Percentiles rank a stretch among this genome's conserved stretches.
These are phyloP conservation scores for Talaromyces sp. DNA, from an alignment of 2,329 filamentous ascomycete genomes.

Conservation along the genomic window DNA sequence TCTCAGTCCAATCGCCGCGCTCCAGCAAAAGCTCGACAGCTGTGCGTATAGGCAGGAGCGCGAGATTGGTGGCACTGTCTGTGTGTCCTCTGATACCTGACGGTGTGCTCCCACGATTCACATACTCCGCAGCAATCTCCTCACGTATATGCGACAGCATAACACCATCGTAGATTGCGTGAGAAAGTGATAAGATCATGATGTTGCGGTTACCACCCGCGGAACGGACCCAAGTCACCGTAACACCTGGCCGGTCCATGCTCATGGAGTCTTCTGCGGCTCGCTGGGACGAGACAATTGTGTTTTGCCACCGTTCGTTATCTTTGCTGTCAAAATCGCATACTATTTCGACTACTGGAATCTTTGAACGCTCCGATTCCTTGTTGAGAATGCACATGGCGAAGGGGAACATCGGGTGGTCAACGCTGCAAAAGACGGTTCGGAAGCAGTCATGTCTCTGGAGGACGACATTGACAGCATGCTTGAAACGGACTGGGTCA, in stretches of 20 bases:
- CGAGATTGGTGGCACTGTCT: neutral
- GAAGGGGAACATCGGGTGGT: neutral
- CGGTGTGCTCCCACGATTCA: neutral
- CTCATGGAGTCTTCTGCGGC: slow-evolving; percentile 13
- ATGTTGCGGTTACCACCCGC: neutral
- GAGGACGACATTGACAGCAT: slow-evolving; percentile 1
- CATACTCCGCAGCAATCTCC: slow-evolving; percentile 1
- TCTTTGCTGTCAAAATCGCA: slow-evolving; percentile 2
- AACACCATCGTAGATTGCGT: slow-evolving; percentile 5
- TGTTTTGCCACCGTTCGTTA: neutral
- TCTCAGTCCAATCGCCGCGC: slow-evolving; percentile 2
- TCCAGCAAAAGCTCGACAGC: slow-evolving; percentile 2
- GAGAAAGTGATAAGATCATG: slow-evolving; percentile 4
- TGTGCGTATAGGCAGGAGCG: neutral
- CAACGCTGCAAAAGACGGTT: slow-evolving; percentile 2
- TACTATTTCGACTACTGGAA: slow-evolving; percentile 7
- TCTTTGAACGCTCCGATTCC: neutral
- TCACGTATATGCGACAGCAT: neutral
- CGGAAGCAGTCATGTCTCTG: slow-evolving; percentile 11
- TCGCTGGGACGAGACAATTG: neutral
- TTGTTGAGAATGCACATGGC: slow-evolving; percentile 1
- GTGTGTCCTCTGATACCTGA: neutral
- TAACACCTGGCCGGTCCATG: slow-evolving; percentile 3
- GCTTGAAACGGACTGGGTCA: slow-evolving; percentile 1
- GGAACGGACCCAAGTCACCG: slow-evolving; percentile 2